Percentiles rank a stretch among this genome's conserved stretches.
These are phyloP conservation scores for Phyllostachys edulis DNA, from an alignment of 176 grass and related monocot genomes.

Conservation along the genomic window DNA sequence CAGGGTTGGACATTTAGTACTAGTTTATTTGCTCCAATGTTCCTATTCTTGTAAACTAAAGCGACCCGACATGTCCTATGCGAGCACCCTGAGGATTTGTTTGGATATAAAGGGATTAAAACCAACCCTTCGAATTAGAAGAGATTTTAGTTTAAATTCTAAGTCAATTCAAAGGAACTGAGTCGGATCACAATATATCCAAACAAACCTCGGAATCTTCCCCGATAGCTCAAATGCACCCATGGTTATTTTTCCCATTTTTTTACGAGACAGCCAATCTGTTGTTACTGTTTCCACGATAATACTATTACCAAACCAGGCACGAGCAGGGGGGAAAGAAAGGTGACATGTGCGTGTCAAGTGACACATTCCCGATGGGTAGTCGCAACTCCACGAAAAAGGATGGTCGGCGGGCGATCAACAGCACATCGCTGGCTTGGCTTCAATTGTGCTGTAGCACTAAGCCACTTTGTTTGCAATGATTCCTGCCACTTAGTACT, in stretches of 20 bases:
- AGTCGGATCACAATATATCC: too few relatives aligned
- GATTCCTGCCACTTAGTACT: constrained; percentile 14
- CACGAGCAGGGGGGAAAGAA: neutral
- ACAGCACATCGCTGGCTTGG: constrained; percentile 12
- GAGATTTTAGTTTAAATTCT: too few relatives aligned
- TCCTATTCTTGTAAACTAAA: neutral
- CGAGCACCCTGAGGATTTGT: too few relatives aligned
- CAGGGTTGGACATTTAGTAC: neutral
- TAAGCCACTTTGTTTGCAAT: constrained; percentile 18
- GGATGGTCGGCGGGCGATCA: neutral
- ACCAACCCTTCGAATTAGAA: too few relatives aligned
- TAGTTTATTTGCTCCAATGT: constrained; percentile 4
- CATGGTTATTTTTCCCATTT: neutral
- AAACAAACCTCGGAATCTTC: too few relatives aligned
- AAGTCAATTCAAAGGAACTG: too few relatives aligned
- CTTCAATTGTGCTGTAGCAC: constrained; percentile 19
- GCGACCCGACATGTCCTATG: neutral
- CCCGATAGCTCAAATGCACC: neutral
- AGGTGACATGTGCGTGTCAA: neutral
- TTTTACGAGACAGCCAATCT: neutral
- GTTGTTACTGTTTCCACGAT: neutral
- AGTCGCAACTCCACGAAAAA: neutral
- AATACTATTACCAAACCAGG: neutral
- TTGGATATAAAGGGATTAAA: too few relatives aligned
- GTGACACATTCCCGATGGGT: neutral